phyloP scores from a whole-genome alignment of 2,329 filamentous ascomycete genomes.

The Aspergillus tamarii region DNA sequence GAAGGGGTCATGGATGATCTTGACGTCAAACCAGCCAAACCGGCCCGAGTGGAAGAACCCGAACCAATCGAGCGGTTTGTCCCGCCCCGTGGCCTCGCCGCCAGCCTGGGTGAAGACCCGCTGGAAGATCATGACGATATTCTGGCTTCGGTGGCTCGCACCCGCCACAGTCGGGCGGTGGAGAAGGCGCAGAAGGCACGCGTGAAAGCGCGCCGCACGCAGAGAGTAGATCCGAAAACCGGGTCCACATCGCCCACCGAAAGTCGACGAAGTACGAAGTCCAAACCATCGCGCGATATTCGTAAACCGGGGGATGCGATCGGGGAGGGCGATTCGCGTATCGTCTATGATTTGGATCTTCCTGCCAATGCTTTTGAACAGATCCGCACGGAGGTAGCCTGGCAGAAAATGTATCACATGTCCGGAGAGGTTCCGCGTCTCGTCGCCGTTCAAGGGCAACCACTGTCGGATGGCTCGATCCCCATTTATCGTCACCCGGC shows the following conservation, averaged over 20 bases:
- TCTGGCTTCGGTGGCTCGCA: slow-evolving; percentile 22
- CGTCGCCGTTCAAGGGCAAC: slow-evolving; percentile 81
- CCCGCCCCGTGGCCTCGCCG: slow-evolving; percentile 17
- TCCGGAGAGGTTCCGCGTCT: slow-evolving; percentile 89
- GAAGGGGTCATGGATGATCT: slow-evolving; percentile 41
- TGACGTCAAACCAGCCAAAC: slow-evolving; percentile 28
- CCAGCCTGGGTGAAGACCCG: slow-evolving; percentile 15
- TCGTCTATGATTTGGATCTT: slow-evolving; percentile 72
- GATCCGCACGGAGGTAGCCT: slow-evolving; percentile 74
- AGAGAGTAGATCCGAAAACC: slow-evolving; percentile 25
- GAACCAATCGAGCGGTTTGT: slow-evolving; percentile 10
- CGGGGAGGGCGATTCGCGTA: slow-evolving; percentile 78
- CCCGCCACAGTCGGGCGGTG: slow-evolving; percentile 25
- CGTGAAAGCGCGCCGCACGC: slow-evolving; percentile 30
- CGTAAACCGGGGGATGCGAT: slow-evolving; percentile 59
- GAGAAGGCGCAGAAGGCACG: slow-evolving; percentile 21
- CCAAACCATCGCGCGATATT: slow-evolving; percentile 26
- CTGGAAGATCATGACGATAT: slow-evolving; percentile 24
- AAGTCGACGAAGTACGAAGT: slow-evolving; percentile 26
- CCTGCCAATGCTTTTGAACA: slow-evolving; percentile 64
- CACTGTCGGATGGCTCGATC: slow-evolving; percentile 67
- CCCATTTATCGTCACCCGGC: slow-evolving; percentile 95
- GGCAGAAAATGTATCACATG: slow-evolving; percentile 91
- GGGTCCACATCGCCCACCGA: slow-evolving; percentile 16
- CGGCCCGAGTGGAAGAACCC: slow-evolving; percentile 11